A percentile compares a stretch with the other conserved stretches of the same genome.
Conservation (phyloP, 2,329 filamentous ascomycete species). For the Rasamsonia emersonii region DNA sequence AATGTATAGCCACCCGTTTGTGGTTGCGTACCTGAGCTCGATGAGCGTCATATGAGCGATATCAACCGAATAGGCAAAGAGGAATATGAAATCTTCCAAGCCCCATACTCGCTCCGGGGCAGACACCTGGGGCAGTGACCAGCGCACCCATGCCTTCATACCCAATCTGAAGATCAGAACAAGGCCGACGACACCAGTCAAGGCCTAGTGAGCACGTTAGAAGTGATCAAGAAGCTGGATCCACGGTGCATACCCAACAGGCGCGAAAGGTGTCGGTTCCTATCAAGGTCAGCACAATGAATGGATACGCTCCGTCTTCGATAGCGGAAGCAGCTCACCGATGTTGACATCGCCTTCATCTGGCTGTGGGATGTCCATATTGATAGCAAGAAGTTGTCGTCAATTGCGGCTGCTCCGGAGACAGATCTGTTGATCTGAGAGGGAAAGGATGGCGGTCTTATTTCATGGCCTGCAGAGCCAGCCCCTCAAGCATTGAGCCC, state of each 20-base stretch:
- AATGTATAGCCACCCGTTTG: too few relatives aligned
- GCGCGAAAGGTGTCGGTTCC: conserved; percentile 8
- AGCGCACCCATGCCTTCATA: conserved; percentile 24
- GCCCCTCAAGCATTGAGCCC: too few relatives aligned
- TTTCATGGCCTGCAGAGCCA: too few relatives aligned
- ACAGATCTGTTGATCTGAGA: too few relatives aligned
- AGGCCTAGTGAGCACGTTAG: conserved; percentile 5
- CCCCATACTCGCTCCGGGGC: conserved; percentile 25
- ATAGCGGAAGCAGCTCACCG: conserved; percentile 6
- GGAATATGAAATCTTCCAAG: conserved; percentile 24
- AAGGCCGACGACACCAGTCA: conserved; percentile 12
- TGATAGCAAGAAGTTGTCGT: too few relatives aligned
- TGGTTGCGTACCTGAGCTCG: conserved; percentile 19
- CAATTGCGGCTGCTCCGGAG: too few relatives aligned
- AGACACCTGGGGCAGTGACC: conserved; percentile 22
- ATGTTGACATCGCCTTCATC: conserved; percentile 12
- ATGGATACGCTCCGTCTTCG: background rate
- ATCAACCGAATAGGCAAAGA: conserved; percentile 22
- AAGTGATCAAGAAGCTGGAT: background rate
- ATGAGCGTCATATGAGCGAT: conserved; percentile 23
- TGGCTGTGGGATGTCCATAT: conserved; percentile 13
- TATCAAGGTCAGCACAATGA: conserved; percentile 2
- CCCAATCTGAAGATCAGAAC: conserved; percentile 12
- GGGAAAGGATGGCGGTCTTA: too few relatives aligned
- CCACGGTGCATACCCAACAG: conserved; percentile 6